Percentiles rank a stretch among this genome's conserved stretches.
Conservation (phyloP, 73 alveolate species). For the Durusdinium trenchii region DNA sequence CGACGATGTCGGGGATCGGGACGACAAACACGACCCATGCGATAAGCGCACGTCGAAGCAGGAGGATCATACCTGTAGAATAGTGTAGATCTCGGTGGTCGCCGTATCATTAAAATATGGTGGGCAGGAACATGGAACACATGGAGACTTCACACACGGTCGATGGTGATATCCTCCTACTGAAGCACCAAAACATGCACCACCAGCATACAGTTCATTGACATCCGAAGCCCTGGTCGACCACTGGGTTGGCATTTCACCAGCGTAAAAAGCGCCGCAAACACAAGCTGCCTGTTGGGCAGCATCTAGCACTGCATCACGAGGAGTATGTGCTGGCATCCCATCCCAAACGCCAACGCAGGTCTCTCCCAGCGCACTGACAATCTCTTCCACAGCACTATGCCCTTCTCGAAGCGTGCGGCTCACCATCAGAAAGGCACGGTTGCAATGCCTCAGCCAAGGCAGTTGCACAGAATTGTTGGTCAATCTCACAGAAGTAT, state of each 20-base stretch:
- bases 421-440: conserved; percentile 56
- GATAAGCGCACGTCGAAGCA: too few species aligned
- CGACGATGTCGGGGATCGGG: too few species aligned
- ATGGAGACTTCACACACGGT: too few species aligned
- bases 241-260: neutral
- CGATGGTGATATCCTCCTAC: too few species aligned
- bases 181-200: too few species aligned
- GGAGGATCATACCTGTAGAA: too few species aligned
- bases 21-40: too few species aligned
- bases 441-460: conserved; percentile 7
- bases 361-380: conserved; percentile 56
- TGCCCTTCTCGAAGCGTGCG: neutral
- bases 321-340: conserved; percentile 54
- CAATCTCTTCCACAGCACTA: conserved; percentile 51
- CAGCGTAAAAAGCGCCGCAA: neutral
- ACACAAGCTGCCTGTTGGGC: neutral
- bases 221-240: neutral
- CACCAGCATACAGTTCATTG: too few species aligned
- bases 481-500: too few species aligned
- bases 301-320: conserved; percentile 38
- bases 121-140: too few species aligned
- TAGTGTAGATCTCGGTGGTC: too few species aligned
- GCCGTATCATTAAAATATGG: too few species aligned
- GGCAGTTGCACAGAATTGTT: neutral
- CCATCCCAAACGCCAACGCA: conserved; percentile 66